phyloP scores from a whole-genome alignment of 1,284 basidiomycete species.

The Moesziomyces antarcticus region DNA sequence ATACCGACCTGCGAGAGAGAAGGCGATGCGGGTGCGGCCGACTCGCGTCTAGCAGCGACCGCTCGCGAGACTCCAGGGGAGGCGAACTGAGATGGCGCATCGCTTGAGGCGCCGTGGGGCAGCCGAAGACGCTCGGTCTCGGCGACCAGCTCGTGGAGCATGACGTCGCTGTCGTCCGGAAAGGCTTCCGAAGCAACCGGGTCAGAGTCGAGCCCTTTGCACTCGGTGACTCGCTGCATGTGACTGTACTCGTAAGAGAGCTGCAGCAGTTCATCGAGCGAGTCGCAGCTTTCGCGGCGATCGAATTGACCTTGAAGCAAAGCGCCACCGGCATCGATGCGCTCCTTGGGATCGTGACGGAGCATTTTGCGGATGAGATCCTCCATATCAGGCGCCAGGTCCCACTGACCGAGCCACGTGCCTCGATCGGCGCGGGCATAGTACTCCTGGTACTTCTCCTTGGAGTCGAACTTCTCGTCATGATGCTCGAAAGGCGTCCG shows the following conservation, averaged over 20 bases:
- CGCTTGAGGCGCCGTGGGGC: background rate
- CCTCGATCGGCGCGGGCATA: conserved; percentile 49
- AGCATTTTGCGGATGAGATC: conserved; percentile 54
- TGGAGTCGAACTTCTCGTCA: conserved; percentile 48
- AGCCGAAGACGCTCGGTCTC: conserved; percentile 5
- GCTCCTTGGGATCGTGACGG: conserved; percentile 21
- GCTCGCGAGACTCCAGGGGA: conserved; percentile 36
- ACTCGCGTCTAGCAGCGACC: conserved; percentile 10
- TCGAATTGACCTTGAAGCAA: conserved; percentile 44
- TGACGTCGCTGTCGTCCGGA: conserved; percentile 23
- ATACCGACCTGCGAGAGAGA: conserved; percentile 46
- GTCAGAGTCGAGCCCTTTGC: background rate
- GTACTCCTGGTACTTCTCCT: conserved; percentile 53
- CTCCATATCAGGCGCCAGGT: conserved; percentile 38
- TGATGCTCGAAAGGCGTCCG: conserved; percentile 58
- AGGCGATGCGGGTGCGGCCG: conserved; percentile 20
- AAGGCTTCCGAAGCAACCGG: background rate
- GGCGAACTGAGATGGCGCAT: conserved; percentile 5
- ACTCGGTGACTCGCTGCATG: background rate
- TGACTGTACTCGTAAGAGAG: conserved; percentile 26
- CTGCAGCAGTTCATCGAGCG: conserved; percentile 39
- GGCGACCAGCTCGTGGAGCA: conserved; percentile 26
- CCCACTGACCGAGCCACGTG: conserved; percentile 49
- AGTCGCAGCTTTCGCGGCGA: conserved; percentile 25
- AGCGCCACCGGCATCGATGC: conserved; percentile 42